Base-by-base conservation (phyloP, 306 rosid species). In the Pyrus pyrifolia region DNA sequence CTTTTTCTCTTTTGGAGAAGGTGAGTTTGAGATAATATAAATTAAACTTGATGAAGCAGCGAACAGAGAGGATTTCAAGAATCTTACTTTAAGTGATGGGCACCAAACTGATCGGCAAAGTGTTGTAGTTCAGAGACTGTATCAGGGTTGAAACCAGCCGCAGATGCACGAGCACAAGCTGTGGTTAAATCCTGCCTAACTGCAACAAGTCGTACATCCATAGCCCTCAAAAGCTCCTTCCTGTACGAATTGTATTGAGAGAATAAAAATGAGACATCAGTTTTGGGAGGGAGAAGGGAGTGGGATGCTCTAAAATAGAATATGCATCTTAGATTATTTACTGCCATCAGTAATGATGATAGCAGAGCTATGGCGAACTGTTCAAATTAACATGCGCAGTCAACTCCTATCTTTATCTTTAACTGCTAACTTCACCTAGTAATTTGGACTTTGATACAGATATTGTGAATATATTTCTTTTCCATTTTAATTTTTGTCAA, bases 161-260 rank as follows among this genome's bases (percentile, higher is more conserved):
- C 96, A 42, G 91, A 84, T 82, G 99, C 97, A 68, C 87, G 90
- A 71, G 86, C 84, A 73, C 87, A 89, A 81, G 99, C 96, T 60
- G 90, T 57, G 73, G 88, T 81, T 74, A 96, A 85, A 88, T 93
- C 96, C 81, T 91, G 96, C 91, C 80, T 86, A 62, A 91, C 94
- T 70, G 99, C 90, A 82, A 78, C 65, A 76, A 96, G 84, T 77
- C 98, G 84, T 42, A 92, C 98, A 82, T 96, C 98, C 65, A 96
- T 96, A 55, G 99, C 99, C 80, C 92, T 91, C 76, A 91, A 79
- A 27, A 96, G 97, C 88, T 92, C 99, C 79, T 91, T 96, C 85
- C 99, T 96, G 90, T 55, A 49, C 11, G 25, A 63, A 76, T 30
- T 22, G 21, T 23, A 61, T 51, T 62, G 82, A 81, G 66, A 60